These are phyloP conservation scores for Fusarium succisae DNA, from an alignment of 2,329 filamentous ascomycete species.

Conservation along the genomic window DNA sequence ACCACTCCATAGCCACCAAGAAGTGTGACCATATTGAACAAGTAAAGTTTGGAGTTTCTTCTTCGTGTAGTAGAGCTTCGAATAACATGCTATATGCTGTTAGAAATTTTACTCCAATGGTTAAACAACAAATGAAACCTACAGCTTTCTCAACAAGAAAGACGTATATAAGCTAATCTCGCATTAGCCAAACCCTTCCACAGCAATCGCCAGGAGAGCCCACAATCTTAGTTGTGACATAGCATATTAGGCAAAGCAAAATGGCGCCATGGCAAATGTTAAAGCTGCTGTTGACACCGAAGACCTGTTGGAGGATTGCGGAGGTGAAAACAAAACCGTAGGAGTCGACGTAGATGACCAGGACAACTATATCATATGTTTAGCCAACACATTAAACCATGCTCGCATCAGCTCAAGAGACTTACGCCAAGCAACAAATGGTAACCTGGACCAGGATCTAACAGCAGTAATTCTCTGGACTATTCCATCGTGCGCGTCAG, in stretches of 20 bases:
- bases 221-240: slow-evolving; percentile 69
- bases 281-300: slow-evolving; percentile 63
- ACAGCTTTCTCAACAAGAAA: slow-evolving; percentile 73
- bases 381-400: background rate
- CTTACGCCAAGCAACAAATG: slow-evolving; percentile 56
- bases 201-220: background rate
- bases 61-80: slow-evolving; percentile 61
- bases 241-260: slow-evolving; percentile 68
- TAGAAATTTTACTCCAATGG: background rate
- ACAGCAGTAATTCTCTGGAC: slow-evolving; percentile 49
- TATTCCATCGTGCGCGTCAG: slow-evolving; percentile 41
- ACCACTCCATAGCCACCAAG: slow-evolving; percentile 56
- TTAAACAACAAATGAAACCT: slow-evolving; percentile 35
- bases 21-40: slow-evolving; percentile 70
- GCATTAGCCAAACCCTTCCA: background rate
- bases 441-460: slow-evolving; percentile 53
- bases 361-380: slow-evolving; percentile 57
- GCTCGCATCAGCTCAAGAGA: background rate
- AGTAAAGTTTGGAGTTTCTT: slow-evolving; percentile 65
- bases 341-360: slow-evolving; percentile 68
- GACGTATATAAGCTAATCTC: slow-evolving; percentile 64
- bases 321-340: slow-evolving; percentile 68
- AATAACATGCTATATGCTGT: slow-evolving; percentile 61
- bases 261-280: slow-evolving; percentile 66
- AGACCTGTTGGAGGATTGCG: slow-evolving; percentile 64